phyloP scores from a whole-genome alignment of 176 grass and related monocot species.

The Zoysia pacifica region DNA sequence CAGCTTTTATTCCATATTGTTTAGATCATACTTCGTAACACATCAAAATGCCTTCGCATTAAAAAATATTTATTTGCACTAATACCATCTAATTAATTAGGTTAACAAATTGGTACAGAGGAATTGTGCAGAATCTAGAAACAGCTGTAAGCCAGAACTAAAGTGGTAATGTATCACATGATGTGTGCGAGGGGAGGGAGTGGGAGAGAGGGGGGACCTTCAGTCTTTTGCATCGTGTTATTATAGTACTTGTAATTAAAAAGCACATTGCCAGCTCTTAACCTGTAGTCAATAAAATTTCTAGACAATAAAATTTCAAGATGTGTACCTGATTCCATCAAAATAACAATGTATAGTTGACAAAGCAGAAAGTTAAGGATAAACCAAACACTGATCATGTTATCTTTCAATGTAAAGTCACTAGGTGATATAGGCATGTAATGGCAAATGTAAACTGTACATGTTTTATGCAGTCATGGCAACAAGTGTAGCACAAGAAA shows the following conservation, averaged over 20 bases:
- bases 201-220: conserved; percentile 56
- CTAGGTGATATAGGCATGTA: neutral
- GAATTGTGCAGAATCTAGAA: conserved; percentile 3
- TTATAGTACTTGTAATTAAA: conserved; percentile 99
- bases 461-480: neutral
- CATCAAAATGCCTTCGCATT: neutral
- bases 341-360: conserved; percentile 23
- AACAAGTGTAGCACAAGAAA: conserved; percentile 7
- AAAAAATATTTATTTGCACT: neutral
- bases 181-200: neutral
- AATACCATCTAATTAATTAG: neutral
- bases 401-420: neutral
- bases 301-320: conserved; percentile 13
- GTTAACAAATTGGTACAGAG: neutral
- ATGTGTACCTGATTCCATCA: conserved; percentile 12
- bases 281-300: conserved; percentile 53
- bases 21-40: neutral
- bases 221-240: conserved; percentile 85
- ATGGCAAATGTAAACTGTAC: neutral
- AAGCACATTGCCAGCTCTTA: conserved; percentile 93
- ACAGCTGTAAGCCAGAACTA: neutral
- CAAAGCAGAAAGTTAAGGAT: conserved; percentile 25
- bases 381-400: neutral
- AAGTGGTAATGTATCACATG: conserved; percentile 1
- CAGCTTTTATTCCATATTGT: neutral